Percentiles rank a stretch among this genome's conserved stretches.
phyloP scores from a whole-genome alignment of 108 stramenopile species.

The Parmales sp. region DNA sequence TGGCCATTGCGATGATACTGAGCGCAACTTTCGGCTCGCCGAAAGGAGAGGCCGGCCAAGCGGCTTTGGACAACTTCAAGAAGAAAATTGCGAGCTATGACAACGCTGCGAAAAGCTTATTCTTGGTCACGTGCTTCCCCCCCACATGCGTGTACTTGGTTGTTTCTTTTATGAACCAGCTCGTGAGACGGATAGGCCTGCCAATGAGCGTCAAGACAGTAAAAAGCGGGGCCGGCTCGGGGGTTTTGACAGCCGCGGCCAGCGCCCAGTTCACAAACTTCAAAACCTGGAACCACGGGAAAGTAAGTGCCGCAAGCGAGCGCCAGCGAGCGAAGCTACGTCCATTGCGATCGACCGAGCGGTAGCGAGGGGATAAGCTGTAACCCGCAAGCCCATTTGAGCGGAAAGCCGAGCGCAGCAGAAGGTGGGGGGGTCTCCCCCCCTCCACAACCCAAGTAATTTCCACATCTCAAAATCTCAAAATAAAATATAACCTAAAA shows the following conservation, averaged over 20 bases:
- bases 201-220: too few species aligned
- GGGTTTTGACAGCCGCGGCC: constrained; percentile 5
- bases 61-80: constrained; percentile 15
- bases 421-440: too few species aligned
- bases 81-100: constrained; percentile 33
- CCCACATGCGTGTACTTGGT: constrained; percentile 29
- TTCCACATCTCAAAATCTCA: too few species aligned
- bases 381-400: too few species aligned
- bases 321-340: too few species aligned
- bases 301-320: too few species aligned
- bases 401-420: too few species aligned
- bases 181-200: too few species aligned
- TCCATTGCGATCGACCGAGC: too few species aligned
- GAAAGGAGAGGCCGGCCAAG: constrained; percentile 12
- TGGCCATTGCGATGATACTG: constrained; percentile 30
- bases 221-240: constrained; percentile 26
- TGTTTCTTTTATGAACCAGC: constrained; percentile 36
- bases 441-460: too few species aligned
- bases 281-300: constrained; percentile 37
- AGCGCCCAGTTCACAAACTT: constrained; percentile 21
- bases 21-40: constrained; percentile 24
- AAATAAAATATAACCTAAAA: too few species aligned
- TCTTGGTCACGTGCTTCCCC: constrained; percentile 31
- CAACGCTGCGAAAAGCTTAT: constrained; percentile 26
- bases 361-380: too few species aligned